Evolutionary conservation across 768 basidiomycete genomes (phyloP).

Genomic region (Xanthoconium stramineum): DNA sequence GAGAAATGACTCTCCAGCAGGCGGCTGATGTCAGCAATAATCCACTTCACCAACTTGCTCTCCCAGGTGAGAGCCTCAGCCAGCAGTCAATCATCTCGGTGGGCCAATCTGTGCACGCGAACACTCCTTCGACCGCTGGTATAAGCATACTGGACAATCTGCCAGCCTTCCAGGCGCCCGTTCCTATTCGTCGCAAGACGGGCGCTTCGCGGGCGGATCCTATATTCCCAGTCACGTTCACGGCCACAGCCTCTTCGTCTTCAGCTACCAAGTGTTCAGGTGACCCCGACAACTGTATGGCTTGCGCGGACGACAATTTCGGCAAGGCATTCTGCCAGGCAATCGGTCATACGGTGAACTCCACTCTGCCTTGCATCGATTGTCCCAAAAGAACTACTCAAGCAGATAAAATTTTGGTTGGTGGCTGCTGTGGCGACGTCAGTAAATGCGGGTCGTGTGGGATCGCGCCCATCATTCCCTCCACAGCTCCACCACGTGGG

Average conservation of each 20-base stretch:
- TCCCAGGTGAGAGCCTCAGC: constrained; percentile 11
- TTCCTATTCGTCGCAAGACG: constrained; percentile 68
- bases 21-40: constrained; percentile 23
- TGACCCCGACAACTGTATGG: constrained; percentile 81
- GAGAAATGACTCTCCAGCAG: constrained; percentile 57
- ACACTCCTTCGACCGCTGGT: constrained; percentile 27
- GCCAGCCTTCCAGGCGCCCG: constrained; percentile 76
- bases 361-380: constrained; percentile 48
- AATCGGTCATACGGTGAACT: constrained; percentile 58
- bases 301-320: constrained; percentile 82
- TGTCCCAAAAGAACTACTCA: constrained; percentile 45
- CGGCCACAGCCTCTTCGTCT: constrained; percentile 28
- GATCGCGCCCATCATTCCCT: constrained; percentile 29
- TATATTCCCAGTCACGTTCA: constrained; percentile 51
- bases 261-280: constrained; percentile 62
- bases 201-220: constrained; percentile 39
- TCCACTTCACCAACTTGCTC: constrained; percentile 10
- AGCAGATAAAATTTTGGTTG: constrained; percentile 25
- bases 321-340: constrained; percentile 86
- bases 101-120: constrained; percentile 27
- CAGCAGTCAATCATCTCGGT: constrained; percentile 17
- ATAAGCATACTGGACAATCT: constrained; percentile 73
- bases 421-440: constrained; percentile 39
- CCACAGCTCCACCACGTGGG: constrained; percentile 18
- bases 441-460: constrained; percentile 30